Conservation (phyloP, 208 protist species). For the Leishmania major region DNA sequence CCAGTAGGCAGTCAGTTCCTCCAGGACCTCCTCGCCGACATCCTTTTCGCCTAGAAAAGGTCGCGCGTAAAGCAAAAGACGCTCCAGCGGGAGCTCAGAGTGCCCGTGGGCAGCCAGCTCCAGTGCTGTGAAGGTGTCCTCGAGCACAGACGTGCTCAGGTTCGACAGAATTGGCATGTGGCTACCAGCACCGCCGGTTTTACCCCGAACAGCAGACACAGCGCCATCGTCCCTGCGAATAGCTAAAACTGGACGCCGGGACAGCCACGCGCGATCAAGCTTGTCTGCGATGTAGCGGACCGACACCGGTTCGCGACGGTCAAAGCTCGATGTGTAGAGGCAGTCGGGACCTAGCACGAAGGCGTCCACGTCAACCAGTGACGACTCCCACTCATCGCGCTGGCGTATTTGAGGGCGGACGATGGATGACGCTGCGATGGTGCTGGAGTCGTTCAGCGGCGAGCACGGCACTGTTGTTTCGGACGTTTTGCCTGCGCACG, state of each 20-base stretch:
- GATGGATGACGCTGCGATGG: conserved; percentile 56
- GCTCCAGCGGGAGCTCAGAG: conserved; percentile 54
- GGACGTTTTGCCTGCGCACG: not conserved
- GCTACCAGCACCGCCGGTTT: conserved; percentile 42
- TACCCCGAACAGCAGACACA: conserved; percentile 41
- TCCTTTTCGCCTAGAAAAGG: conserved; percentile 9
- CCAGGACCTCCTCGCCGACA: conserved; percentile 36
- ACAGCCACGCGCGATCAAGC: conserved; percentile 67
- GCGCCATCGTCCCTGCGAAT: conserved; percentile 26
- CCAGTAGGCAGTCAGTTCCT: conserved; percentile 78
- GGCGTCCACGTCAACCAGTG: conserved; percentile 34
- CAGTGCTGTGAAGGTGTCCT: conserved; percentile 69
- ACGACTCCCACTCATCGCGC: conserved; percentile 51
- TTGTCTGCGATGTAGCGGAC: conserved; percentile 74
- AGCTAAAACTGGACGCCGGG: conserved; percentile 27
- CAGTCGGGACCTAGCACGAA: conserved; percentile 37
- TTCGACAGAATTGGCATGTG: conserved; percentile 11
- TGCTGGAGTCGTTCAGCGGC: conserved; percentile 20
- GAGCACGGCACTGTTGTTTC: conserved; percentile 9
- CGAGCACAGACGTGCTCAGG: conserved; percentile 38
- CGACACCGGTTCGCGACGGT: conserved; percentile 9
- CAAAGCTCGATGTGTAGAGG: conserved; percentile 24
- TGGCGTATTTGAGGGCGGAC: conserved; percentile 50
- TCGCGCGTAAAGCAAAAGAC: conserved; percentile 25
- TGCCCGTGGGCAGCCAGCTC: conserved; percentile 50